Base-by-base conservation (phyloP, 1,284 basidiomycete genomes). In the Cystobasidium slooffiae region DNA sequence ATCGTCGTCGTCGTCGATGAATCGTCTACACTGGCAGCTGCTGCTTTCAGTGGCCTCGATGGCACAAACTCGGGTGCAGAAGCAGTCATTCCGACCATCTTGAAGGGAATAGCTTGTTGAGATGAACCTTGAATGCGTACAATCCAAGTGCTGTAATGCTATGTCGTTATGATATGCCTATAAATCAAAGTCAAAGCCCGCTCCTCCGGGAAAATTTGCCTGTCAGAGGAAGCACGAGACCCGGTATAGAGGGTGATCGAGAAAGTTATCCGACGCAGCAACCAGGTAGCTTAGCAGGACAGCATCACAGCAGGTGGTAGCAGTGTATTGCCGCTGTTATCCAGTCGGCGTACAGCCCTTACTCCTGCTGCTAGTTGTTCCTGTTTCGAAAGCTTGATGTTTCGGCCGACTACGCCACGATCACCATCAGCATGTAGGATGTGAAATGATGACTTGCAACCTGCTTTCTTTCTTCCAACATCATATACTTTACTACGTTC, bases 1-100 rank as follows among this genome's bases (percentile, higher is more conserved):
- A 20, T 68, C 43, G 39, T 49, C 39, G 31, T 24, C 49, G 51
- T 52, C 53, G 49, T 44, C 39, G 24, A 41, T 49, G 31, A 31
- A 31, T 31, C 31, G 5, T 52, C 31, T 16, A 10, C 49, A 49
- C 31, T 41, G 31, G 18, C 52, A 37, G 59, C 44, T 24, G 8
- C n/a, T 12, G 49, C 39, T 20, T 53, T n/a, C 31, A 72, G 31
- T 20, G 58, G 69, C 41, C 49, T 44, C 43, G 69, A 49, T 63
- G 69, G 69, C 51, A 72, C 61, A 55, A 72, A 72, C 22, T 63
- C 59, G 12, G 69, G 59, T 47, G 69, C 69, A 10, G 24, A 37
- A 12, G 69, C 69, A 18, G 39, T 62, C 69, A 72, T 72, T 43
- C 51, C 64, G 31, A 66, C 64, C 64, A 66, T 66, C 46, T 7